These are phyloP conservation scores for Baorangia bicolor DNA, from an alignment of 768 basidiomycete genomes.

Conservation along the genomic window DNA sequence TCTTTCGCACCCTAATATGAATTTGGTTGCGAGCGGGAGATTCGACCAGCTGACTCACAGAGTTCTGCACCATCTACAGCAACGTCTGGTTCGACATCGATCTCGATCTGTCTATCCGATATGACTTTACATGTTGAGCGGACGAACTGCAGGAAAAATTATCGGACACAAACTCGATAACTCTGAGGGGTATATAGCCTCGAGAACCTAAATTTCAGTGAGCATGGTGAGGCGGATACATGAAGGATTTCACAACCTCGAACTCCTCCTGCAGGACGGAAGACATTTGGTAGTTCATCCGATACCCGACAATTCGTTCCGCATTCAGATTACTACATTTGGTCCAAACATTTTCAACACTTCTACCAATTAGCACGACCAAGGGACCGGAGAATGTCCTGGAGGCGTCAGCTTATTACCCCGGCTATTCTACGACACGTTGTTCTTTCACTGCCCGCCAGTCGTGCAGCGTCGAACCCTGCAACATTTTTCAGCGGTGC, in stretches of 20 bases:
- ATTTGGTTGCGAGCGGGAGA: slow-evolving; percentile 4
- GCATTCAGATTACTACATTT: slow-evolving; percentile 15
- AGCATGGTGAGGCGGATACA: slow-evolving; percentile 6
- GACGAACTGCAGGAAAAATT: slow-evolving; percentile 30
- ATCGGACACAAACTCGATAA: slow-evolving; percentile 72
- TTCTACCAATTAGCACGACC: neutral
- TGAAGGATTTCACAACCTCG: slow-evolving; percentile 55
- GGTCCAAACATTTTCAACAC: slow-evolving; percentile 8
- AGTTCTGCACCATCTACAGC: slow-evolving; percentile 57
- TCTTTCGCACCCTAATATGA: slow-evolving; percentile 26
- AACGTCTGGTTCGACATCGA: slow-evolving; percentile 88
- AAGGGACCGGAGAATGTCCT: slow-evolving; percentile 21
- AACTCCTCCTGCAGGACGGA: slow-evolving; percentile 79
- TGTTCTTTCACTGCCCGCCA: neutral
- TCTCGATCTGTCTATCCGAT: slow-evolving; percentile 77
- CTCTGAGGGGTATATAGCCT: slow-evolving; percentile 95
- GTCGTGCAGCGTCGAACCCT: neutral
- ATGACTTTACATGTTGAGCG: slow-evolving; percentile 69
- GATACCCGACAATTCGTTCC: slow-evolving; percentile 27
- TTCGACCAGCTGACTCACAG: slow-evolving; percentile 38
- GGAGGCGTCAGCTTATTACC: slow-evolving; percentile 15
- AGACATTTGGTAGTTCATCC: slow-evolving; percentile 48
- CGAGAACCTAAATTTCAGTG: slow-evolving; percentile 64
- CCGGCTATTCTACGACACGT: slow-evolving; percentile 14
- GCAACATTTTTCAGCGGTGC: neutral